Conservation (phyloP, 2,329 filamentous ascomycete genomes). For the Chaetomium globosum region DNA sequence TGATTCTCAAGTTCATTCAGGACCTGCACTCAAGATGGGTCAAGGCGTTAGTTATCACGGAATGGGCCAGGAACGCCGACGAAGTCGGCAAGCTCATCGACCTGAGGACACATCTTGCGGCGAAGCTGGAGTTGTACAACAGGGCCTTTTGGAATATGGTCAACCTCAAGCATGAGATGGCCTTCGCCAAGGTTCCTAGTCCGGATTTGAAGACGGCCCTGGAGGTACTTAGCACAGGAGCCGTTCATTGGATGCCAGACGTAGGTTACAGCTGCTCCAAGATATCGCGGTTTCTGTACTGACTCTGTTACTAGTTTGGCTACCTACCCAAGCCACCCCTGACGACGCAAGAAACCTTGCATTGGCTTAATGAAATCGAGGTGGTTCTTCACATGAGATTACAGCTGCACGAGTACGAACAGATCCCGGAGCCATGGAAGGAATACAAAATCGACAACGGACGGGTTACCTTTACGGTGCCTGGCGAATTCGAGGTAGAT, state of each 20-base stretch:
- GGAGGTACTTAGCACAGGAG: constrained; percentile 78
- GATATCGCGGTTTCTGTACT: constrained; percentile 28
- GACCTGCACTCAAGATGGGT: constrained; percentile 84
- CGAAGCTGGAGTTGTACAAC: constrained; percentile 63
- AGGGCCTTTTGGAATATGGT: constrained; percentile 64
- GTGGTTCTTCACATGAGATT: constrained; percentile 79
- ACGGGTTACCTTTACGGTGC: constrained; percentile 84
- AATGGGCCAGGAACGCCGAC: constrained; percentile 81
- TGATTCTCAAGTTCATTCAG: constrained; percentile 76
- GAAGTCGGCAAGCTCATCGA: constrained; percentile 88
- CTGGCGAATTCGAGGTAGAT: constrained; percentile 88
- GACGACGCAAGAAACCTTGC: constrained; percentile 70
- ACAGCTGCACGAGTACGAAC: constrained; percentile 80
- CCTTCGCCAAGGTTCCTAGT: constrained; percentile 75
- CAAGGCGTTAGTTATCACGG: constrained; percentile 85
- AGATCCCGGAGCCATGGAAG: constrained; percentile 72
- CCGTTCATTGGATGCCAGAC: constrained; percentile 77
- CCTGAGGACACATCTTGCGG: constrained; percentile 72
- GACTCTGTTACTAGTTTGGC: constrained; percentile 56
- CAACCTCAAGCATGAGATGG: constrained; percentile 72
- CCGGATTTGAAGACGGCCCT: constrained; percentile 90
- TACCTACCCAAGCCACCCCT: constrained; percentile 76
- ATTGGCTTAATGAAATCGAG: constrained; percentile 78
- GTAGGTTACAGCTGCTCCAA: constrained; percentile 49
- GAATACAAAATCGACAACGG: constrained; percentile 80